Percentiles rank a stretch among this genome's conserved stretches.
Evolutionary conservation across 257 asterid genomes (phyloP).

Genomic region (Ballota nigra): DNA sequence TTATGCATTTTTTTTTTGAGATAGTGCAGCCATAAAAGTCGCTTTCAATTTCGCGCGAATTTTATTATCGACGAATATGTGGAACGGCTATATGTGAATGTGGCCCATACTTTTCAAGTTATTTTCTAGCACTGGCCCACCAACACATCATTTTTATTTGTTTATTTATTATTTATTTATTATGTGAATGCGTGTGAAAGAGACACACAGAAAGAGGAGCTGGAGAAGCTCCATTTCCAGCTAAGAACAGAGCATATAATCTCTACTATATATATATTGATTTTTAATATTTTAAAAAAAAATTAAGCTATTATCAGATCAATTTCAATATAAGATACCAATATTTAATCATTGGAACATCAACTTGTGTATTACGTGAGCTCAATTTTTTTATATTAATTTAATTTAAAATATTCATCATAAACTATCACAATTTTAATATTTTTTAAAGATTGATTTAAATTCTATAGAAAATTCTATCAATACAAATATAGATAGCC

Average conservation of each 20-base stretch:
- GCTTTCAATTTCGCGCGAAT: background rate
- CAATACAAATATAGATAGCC: too few species aligned
- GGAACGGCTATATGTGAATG: background rate
- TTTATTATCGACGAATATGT: background rate
- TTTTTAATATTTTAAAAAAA: too few species aligned
- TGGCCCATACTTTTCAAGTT: too few species aligned
- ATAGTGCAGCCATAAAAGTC: too few species aligned
- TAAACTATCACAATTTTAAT: too few species aligned
- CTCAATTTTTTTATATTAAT: too few species aligned
- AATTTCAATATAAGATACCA: background rate
- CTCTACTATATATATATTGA: background rate
- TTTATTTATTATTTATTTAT: background rate
- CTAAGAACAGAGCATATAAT: background rate
- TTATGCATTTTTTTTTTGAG: background rate
- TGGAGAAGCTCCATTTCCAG: background rate
- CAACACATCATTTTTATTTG: background rate
- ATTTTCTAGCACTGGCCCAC: background rate
- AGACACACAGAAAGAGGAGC: background rate
- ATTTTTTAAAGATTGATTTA: too few species aligned
- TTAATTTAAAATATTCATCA: too few species aligned
- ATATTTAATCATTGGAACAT: too few species aligned
- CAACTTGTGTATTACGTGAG: too few species aligned
- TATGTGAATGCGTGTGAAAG: background rate
- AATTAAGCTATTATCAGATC: background rate
- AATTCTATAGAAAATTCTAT: too few species aligned